Evolutionary conservation across 805 yeast genomes (phyloP).

Genomic region (Yarrowia keelungensis): DNA sequence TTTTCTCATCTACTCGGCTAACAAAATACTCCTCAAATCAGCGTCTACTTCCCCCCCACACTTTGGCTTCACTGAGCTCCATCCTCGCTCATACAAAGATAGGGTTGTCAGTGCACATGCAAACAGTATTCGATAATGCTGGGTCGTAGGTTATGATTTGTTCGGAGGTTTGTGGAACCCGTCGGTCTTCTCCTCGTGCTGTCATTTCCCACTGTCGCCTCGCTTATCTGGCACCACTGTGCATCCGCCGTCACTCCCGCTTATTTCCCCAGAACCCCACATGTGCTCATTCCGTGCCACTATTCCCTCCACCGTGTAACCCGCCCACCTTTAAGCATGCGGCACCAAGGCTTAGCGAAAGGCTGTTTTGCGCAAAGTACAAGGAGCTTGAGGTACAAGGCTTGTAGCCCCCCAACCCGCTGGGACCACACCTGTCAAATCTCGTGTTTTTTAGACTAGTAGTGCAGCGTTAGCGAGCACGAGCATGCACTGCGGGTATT

Average conservation of each 20-base stretch:
- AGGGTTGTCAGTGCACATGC: constrained; percentile 26
- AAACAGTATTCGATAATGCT: constrained; percentile 4
- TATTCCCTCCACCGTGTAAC: constrained; percentile 5
- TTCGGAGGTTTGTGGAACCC: constrained; percentile 8
- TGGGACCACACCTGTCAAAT: neutral
- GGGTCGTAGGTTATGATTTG: constrained; percentile 29
- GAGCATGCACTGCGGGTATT: neutral
- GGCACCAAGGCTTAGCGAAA: constrained; percentile 35
- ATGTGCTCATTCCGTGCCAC: neutral
- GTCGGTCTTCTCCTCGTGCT: neutral
- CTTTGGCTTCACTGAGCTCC: too few species aligned
- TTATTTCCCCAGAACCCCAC: neutral
- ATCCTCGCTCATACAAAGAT: neutral
- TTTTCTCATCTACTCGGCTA: neutral
- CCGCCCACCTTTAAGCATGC: constrained; percentile 27
- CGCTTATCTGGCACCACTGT: neutral
- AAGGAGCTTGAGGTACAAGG: neutral
- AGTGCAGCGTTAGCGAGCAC: neutral
- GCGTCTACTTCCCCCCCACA: too few species aligned
- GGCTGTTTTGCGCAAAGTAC: neutral
- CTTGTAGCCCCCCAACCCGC: neutral
- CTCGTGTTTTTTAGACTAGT: neutral
- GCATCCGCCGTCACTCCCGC: too few species aligned
- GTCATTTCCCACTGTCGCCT: neutral
- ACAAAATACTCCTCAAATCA: neutral